Percentiles rank a stretch among this genome's conserved stretches.
Conservation (phyloP, 2,329 filamentous ascomycete species). For the Penicillium hordei region DNA sequence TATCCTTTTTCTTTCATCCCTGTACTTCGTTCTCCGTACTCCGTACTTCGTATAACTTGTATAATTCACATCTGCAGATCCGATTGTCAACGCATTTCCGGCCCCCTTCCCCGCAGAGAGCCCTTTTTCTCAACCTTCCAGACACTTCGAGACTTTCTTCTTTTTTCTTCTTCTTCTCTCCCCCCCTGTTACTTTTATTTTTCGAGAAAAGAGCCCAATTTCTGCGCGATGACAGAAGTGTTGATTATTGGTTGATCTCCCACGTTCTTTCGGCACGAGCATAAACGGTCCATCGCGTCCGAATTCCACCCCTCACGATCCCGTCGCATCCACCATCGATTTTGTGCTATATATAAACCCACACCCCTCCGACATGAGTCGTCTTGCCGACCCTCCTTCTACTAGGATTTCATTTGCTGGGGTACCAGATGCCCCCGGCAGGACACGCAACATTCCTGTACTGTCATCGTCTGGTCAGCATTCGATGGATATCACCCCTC, state of each 20-base stretch:
- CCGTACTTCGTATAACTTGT: neutral
- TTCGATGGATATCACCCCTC: constrained; percentile 56
- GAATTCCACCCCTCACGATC: constrained; percentile 12
- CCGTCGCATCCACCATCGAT: constrained; percentile 11
- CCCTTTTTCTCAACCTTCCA: constrained; percentile 6
- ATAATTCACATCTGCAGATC: constrained; percentile 6
- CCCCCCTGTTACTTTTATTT: neutral
- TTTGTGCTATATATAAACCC: constrained; percentile 1
- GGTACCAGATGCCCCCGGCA: constrained; percentile 41
- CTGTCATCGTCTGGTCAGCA: constrained; percentile 44
- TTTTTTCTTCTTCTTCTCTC: neutral
- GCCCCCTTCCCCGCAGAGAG: constrained; percentile 20
- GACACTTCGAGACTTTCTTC: constrained; percentile 3
- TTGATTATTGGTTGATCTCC: constrained; percentile 33
- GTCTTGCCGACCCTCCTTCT: constrained; percentile 41
- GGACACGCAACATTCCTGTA: constrained; percentile 54
- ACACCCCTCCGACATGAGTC: constrained; percentile 35
- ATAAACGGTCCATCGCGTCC: constrained; percentile 22
- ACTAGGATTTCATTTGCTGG: constrained; percentile 48
- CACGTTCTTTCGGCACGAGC: constrained; percentile 33
- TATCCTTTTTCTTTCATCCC: neutral
- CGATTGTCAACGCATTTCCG: constrained; percentile 6
- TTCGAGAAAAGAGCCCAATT: neutral
- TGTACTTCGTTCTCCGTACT: neutral
- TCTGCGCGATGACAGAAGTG: constrained; percentile 32